These are phyloP conservation scores for Xylaria sp. DNA, from an alignment of 2,329 filamentous ascomycete species.

Conservation along the genomic window DNA sequence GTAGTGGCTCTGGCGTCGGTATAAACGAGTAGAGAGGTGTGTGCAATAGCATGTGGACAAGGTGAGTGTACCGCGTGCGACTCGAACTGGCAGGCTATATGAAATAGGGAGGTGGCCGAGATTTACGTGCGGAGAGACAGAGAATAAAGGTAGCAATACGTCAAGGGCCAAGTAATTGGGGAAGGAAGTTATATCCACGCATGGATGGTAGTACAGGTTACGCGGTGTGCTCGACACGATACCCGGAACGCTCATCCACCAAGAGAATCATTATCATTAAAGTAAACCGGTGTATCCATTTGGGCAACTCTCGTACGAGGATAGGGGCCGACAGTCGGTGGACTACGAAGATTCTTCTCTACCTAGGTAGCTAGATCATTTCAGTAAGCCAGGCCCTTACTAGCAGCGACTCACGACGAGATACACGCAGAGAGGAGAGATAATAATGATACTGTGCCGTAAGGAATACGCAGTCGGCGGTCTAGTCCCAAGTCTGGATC, in stretches of 20 bases:
- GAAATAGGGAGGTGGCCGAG: conserved; percentile 22
- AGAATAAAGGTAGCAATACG: conserved; percentile 20
- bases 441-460: conserved; percentile 11
- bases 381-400: conserved; percentile 7
- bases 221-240: conserved; percentile 15
- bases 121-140: conserved; percentile 25
- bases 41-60: conserved; percentile 8
- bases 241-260: neutral
- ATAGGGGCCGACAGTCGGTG: neutral
- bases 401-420: conserved; percentile 19
- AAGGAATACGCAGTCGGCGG: neutral
- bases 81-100: conserved; percentile 13
- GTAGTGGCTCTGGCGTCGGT: neutral
- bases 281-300: conserved; percentile 22
- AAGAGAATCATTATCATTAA: conserved; percentile 6
- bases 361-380: neutral
- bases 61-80: conserved; percentile 11
- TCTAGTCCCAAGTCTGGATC: conserved; percentile 32
- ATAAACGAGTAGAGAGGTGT: neutral
- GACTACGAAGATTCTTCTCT: conserved; percentile 16
- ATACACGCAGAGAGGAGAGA: conserved; percentile 1
- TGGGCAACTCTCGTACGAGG: conserved; percentile 9
- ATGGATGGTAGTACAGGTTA: conserved; percentile 1
- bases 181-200: conserved; percentile 28
- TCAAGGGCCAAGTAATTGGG: conserved; percentile 30